A percentile compares a stretch with the other conserved stretches of the same genome.
These are phyloP conservation scores for Ammopiptanthus mongolicus DNA, from an alignment of 306 rosid species.

Conservation along the genomic window DNA sequence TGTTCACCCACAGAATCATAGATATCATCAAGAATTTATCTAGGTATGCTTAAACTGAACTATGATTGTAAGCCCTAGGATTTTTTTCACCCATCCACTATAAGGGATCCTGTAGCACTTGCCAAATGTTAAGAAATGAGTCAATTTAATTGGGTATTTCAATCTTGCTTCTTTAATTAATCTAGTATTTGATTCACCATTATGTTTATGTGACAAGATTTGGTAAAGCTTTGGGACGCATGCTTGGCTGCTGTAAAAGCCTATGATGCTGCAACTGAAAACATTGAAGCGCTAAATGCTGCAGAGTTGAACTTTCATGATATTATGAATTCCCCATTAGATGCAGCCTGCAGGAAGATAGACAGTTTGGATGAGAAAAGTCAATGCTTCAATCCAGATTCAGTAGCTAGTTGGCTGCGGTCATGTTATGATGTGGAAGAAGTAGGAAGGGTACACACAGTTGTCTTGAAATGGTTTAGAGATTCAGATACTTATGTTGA, in stretches of 20 bases:
- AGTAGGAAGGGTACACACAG: conserved; percentile 53
- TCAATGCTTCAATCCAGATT: conserved; percentile 39
- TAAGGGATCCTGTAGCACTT: neutral
- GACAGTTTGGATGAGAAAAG: conserved; percentile 53
- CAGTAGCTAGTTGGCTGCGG: conserved; percentile 64
- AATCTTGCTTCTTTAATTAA: conserved; percentile 7
- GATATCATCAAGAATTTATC: neutral
- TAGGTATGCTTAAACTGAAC: neutral
- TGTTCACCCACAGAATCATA: neutral
- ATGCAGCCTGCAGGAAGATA: conserved; percentile 58
- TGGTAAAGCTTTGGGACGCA: conserved; percentile 51
- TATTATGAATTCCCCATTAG: conserved; percentile 45
- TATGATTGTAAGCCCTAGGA: neutral
- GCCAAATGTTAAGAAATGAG: conserved; percentile 8
- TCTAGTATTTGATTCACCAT: neutral
- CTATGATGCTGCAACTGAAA: conserved; percentile 57
- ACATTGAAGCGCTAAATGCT: conserved; percentile 49
- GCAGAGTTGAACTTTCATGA: conserved; percentile 64
- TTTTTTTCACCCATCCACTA: neutral
- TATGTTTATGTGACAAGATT: conserved; percentile 41
- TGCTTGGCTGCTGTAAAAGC: conserved; percentile 68
- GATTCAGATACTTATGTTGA: conserved; percentile 44
- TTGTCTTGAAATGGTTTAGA: conserved; percentile 38
- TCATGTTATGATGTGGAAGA: conserved; percentile 47
- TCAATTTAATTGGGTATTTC: neutral